Base-by-base conservation (phyloP, 1,284 basidiomycete genomes). In the Ceratobasidium sp. region DNA sequence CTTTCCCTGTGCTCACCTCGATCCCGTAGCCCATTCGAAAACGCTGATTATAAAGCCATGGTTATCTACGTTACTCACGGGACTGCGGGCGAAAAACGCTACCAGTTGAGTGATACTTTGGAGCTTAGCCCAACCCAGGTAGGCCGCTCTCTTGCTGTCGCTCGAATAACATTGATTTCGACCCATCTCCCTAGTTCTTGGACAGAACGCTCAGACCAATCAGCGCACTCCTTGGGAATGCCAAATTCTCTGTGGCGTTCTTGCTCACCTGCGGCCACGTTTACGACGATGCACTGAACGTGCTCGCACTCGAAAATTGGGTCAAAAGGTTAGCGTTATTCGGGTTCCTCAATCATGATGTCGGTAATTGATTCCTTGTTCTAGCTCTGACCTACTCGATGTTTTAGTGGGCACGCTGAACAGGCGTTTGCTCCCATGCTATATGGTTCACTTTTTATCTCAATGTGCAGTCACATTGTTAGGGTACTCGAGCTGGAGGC, bases 41-140 rank as follows among this genome's bases (percentile, higher is more conserved):
- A n/a, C 9, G 27, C n/a, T 22, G 19, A 24, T 53, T 53, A 53
- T 53, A 53, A n/a, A n/a, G 50, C 50, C 50, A 8, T 53, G 50
- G 50, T 53, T 53, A n/a, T 53, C 11, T 53, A 53, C 19, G 50
- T 53, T 8, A 53, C 50, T 19, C 50, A 53, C n/a, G 50, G 50
- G 14, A 53, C 11, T 11, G 50, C 50, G 9, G 50, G 50, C 14
- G n/a, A 53, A 53, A 11, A 53, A n/a, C 50, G 50, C 50, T 53
- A 53, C 50, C 50, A 53, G 50, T 24, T 53, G 9, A n/a, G n/a
- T 24, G 50, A 53, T 24, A 53, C 50, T 22, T n/a, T n/a, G 14
- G 50, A 53, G 27, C n/a, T 53, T 8, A 17, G 14, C 19, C 50
- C 50, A 53, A 24, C 50, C n/a, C 9, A 53, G n/a, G 50, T 53